Percentiles rank a stretch among this genome's conserved stretches.
Evolutionary conservation across 176 grass and related monocot species (phyloP).

Genomic region (Hordeum vulgare): MorexV3_pseudomolecules_assembly NC_058523.1:486447095-486447594

Average conservation of each 20-base stretch:
- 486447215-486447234: slow-evolving; percentile 1
- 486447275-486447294: too few relatives aligned
- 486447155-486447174: neutral
- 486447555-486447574: too few relatives aligned
- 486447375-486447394: neutral
- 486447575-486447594: too few relatives aligned
- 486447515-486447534: too few relatives aligned
- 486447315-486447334: neutral
- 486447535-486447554: too few relatives aligned
- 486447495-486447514: neutral
- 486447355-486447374: neutral
- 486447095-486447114: slow-evolving; percentile 25
- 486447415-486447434: neutral
- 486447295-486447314: too few relatives aligned
- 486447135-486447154: neutral
- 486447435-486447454: neutral
- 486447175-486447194: slow-evolving; percentile 9
- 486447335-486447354: neutral
- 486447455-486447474: neutral
- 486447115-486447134: neutral
- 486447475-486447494: neutral
- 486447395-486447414: neutral
- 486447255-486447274: too few relatives aligned
- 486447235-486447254: neutral
- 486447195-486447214: slow-evolving; percentile 10